phyloP scores from a whole-genome alignment of 139 green algal species.

The Nannochloris sp. region DNA sequence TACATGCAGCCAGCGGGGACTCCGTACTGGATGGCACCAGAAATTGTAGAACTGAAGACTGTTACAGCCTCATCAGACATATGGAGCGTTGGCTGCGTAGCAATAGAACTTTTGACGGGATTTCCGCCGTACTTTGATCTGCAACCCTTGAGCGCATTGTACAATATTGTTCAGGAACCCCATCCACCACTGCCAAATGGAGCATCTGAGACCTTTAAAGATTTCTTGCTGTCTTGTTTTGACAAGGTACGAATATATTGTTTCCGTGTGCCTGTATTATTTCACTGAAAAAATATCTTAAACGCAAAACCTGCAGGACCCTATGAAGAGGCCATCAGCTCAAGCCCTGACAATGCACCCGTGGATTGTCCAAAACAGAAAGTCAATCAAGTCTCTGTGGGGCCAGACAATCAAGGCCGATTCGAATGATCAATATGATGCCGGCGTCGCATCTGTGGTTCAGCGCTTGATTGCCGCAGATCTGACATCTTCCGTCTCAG shows the following conservation, averaged over 20 bases:
- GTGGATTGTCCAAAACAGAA: constrained; percentile 69
- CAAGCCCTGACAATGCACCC: constrained; percentile 68
- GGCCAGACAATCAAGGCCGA: constrained; percentile 6
- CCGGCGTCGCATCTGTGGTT: neutral
- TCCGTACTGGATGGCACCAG: constrained; percentile 94
- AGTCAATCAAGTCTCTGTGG: constrained; percentile 63
- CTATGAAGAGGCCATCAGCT: constrained; percentile 58
- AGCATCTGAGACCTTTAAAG: constrained; percentile 51
- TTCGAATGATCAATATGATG: neutral
- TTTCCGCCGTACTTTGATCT: constrained; percentile 90
- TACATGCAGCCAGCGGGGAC: constrained; percentile 59
- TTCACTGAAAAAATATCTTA: neutral
- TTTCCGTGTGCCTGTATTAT: constrained; percentile 1
- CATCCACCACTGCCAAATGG: constrained; percentile 73
- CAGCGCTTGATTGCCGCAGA: neutral
- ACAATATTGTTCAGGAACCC: constrained; percentile 86
- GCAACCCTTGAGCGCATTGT: constrained; percentile 87
- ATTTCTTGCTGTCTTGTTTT: constrained; percentile 90
- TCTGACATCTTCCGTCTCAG: neutral
- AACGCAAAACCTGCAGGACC: constrained; percentile 55
- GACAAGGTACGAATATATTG: constrained; percentile 54
- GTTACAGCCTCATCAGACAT: constrained; percentile 83
- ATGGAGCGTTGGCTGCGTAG: constrained; percentile 90
- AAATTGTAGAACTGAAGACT: constrained; percentile 93
- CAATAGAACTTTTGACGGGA: constrained; percentile 92